These are phyloP conservation scores for Psophocarpus tetragonolobus DNA, from an alignment of 306 rosid species.

Conservation along the genomic window DNA sequence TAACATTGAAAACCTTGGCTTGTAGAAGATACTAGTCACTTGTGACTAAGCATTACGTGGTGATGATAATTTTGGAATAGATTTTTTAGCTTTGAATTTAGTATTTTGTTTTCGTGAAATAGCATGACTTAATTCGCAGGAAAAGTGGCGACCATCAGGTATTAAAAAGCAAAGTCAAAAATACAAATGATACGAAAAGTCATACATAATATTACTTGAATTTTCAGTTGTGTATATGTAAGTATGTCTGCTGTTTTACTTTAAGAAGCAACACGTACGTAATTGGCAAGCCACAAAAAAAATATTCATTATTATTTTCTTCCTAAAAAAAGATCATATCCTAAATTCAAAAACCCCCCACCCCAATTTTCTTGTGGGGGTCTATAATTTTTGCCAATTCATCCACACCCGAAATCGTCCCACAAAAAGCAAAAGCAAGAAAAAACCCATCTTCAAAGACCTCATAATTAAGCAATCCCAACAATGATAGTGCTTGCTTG, in stretches of 20 bases:
- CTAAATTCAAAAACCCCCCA: constrained; percentile 21
- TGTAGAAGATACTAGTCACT: neutral
- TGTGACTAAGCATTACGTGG: neutral
- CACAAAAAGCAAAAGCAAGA: constrained; percentile 17
- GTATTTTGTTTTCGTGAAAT: constrained; percentile 4
- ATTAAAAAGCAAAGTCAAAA: constrained; percentile 19
- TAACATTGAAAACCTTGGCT: neutral
- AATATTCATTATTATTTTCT: neutral
- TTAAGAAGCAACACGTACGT: constrained; percentile 33
- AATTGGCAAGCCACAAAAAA: constrained; percentile 27
- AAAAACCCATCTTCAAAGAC: neutral
- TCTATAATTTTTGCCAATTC: constrained; percentile 9
- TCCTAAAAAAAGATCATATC: constrained; percentile 15
- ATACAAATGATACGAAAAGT: constrained; percentile 26
- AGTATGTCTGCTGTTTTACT: constrained; percentile 30
- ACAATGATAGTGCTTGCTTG: neutral
- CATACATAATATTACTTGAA: constrained; percentile 25
- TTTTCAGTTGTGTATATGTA: neutral
- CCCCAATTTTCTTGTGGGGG: constrained; percentile 7
- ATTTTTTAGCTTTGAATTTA: neutral
- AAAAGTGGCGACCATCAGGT: constrained; percentile 40
- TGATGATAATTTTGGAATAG: neutral
- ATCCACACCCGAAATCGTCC: neutral
- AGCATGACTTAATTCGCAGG: constrained; percentile 14
- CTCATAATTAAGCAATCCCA: constrained; percentile 25